These are phyloP conservation scores for Talaromyces trachyspermus DNA, from an alignment of 495 filamentous ascomycete species.

Conservation along the genomic window DNA sequence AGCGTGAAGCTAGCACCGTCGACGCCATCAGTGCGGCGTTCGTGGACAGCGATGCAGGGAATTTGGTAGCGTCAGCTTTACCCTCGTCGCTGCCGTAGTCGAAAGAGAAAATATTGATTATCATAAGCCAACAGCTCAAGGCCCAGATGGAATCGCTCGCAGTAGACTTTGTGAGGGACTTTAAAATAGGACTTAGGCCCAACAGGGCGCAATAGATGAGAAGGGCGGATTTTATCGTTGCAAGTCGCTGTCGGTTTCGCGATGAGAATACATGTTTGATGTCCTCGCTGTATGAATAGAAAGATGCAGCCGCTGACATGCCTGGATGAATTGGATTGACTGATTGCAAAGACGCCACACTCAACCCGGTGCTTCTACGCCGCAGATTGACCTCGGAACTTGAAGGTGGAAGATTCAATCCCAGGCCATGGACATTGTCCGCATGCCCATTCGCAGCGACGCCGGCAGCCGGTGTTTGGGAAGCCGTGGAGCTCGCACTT, in stretches of 20 bases:
- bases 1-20: constrained; percentile 80
- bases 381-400: constrained; percentile 19
- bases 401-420: constrained; percentile 31
- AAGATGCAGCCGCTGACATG: neutral
- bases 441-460: constrained; percentile 18
- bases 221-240: constrained; percentile 80
- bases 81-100: constrained; percentile 71
- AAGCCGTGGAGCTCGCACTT: constrained; percentile 37
- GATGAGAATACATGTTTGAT: constrained; percentile 42
- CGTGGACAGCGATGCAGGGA: constrained; percentile 82
- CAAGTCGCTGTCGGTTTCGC: constrained; percentile 58
- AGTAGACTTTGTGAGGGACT: constrained; percentile 86
- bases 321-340: neutral
- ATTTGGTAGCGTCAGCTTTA: constrained; percentile 40
- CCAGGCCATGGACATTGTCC: constrained; percentile 38
- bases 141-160: constrained; percentile 93
- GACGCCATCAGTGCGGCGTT: constrained; percentile 94
- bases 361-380: constrained; percentile 14
- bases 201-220: constrained; percentile 89
- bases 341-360: constrained; percentile 9
- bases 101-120: constrained; percentile 95
- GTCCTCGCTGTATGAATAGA: constrained; percentile 7
- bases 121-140: constrained; percentile 83
- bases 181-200: constrained; percentile 87
- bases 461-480: constrained; percentile 21